Evolutionary conservation across 352 stramenopile genomes (phyloP).

Genomic region (Pythium insidiosum): DNA sequence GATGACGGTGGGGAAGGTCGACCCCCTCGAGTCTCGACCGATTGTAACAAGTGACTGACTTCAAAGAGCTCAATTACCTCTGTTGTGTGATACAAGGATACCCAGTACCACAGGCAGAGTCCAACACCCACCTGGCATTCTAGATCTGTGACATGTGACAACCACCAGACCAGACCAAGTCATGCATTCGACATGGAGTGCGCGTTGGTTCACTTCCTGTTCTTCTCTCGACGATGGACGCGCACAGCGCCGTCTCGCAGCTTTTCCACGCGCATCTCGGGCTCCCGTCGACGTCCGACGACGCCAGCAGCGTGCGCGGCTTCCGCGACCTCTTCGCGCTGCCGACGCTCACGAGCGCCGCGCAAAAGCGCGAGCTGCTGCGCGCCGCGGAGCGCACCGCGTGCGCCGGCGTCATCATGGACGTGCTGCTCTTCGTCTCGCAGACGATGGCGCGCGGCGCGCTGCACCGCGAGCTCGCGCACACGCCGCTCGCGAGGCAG

Average conservation of each 20-base stretch:
- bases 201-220: too few species aligned
- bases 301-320: constrained; percentile 13
- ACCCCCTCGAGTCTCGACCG: too few species aligned
- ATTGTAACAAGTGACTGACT: too few species aligned
- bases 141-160: too few species aligned
- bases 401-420: constrained; percentile 53
- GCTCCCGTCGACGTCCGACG: constrained; percentile 21
- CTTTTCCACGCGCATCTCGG: constrained; percentile 85
- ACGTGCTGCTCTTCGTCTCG: constrained; percentile 68
- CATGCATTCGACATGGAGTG: too few species aligned
- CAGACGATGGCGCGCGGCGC: constrained; percentile 57
- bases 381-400: constrained; percentile 31
- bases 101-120: too few species aligned
- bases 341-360: constrained; percentile 20
- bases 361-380: constrained; percentile 44
- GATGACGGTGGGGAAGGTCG: too few species aligned
- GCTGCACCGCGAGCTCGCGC: constrained; percentile 41
- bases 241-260: constrained; percentile 47
- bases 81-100: too few species aligned
- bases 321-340: constrained; percentile 52
- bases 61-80: too few species aligned
- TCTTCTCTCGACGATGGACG: constrained; percentile 9
- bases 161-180: too few species aligned
- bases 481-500: constrained; percentile 25
- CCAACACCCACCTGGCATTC: too few species aligned